Evolutionary conservation across 768 basidiomycete species (phyloP), one percentile per base, ranked within the genome.

Genomic region (Terana coerulea): DNA sequence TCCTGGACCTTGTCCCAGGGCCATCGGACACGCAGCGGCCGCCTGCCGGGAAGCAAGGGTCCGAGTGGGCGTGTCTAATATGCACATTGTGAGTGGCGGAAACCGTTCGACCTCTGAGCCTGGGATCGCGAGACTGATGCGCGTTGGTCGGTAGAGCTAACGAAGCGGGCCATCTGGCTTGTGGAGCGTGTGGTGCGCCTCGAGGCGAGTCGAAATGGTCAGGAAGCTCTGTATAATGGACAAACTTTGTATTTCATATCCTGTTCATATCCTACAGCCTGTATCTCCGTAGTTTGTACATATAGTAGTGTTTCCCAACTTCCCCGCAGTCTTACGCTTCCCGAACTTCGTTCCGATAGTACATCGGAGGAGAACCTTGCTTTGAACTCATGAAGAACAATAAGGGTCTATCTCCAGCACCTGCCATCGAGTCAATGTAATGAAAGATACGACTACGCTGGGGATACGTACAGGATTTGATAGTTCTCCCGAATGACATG

Each of bases 51-150:
- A 22, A 26, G 0, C 24, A n/a, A 34, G 51, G 35, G 17, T 48
- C 46, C 19, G 50, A 57, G 15, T 87, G 86, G 86, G 61, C 62
- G 35, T 88, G 86, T 59, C 57, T 67, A 11, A 68, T 80, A 19
- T 88, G 86, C 53, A 88, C 86, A 5, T 63, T 88, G 86, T 87
- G 60, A 67, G 84, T 59, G 41, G 15, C 22, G 51, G 54, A 25
- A 34, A 29, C 31, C 46, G 36, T 37, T 41, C 19, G 14, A 34
- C 24, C 14, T 14, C 12, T 21, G 42, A 51, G 15, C 6, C 29
- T 15, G 15, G 14, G 15, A 7, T 31, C 24, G n/a, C n/a, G n/a
- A n/a, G n/a, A n/a, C n/a, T n/a, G n/a, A n/a, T n/a, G n/a, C n/a
- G n/a, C n/a, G n/a, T n/a, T n/a, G n/a, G n/a, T n/a, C 11, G 24